Evolutionary conservation across 23 red algal species (phyloP), one percentile per base, ranked within the genome.

Genomic region (Gracilaria vermiculophylla): DNA sequence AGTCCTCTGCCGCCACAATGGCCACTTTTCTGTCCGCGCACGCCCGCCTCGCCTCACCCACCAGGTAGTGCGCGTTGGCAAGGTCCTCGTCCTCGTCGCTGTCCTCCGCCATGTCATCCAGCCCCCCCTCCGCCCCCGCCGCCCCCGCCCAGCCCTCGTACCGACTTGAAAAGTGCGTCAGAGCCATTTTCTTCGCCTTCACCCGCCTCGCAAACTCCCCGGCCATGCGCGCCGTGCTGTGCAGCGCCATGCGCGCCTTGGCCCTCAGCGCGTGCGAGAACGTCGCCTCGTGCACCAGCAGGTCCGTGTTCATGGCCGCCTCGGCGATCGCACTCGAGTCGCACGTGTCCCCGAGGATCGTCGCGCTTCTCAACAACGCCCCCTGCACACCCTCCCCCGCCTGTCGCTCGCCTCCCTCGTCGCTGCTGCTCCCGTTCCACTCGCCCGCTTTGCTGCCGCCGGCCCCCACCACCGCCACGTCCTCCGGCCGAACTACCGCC

Each of bases 191-290:
- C 48, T 78, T 85, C n/a, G 92, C 87, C 17, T 35, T 40, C 17
- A 94, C 79, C 0, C 50, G 35, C 74, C 67, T 64, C 47, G 88
- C 96, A 92, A 98, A 98, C 62, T 37, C 29, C 29, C 96, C 96
- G 39, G 96, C 92, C 96, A 98, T 98, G 35, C 82, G 71, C 78
- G 92, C 91, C 0, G 96, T 98, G 76, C 86, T 92, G 81, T 98
- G 96, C 83, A 86, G 72, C 20, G 87, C 52, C 49, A 93, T 25
- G 5, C 64, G 75, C 8, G 91, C 96, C 16, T 92, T 94, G 20
- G 80, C 79, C 19, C 52, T 49, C 40, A 93, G 51, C 34, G 25
- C 71, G 28, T 89, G 49, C 3, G 80, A 56, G 76, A 98, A 95
- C 5, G 96, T 98, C 0, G 96, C 96, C 73, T 98, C 96, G 58